Conservation (phyloP, 257 asterid species). For the Primulina eburnea region DNA sequence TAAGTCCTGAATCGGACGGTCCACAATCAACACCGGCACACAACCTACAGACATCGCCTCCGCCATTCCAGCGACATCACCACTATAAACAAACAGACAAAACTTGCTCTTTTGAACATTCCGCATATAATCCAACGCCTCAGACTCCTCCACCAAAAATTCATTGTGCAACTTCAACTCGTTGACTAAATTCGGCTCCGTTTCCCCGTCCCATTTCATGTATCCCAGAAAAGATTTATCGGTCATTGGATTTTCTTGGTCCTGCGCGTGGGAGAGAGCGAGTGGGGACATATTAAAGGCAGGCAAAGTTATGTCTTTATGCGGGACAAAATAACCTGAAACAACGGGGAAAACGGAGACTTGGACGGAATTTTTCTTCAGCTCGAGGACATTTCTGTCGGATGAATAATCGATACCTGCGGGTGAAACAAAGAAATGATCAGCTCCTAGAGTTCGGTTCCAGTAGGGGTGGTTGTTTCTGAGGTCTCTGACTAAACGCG, state of each 20-base stretch:
- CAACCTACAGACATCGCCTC: slow-evolving; percentile 76
- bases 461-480: slow-evolving; percentile 57
- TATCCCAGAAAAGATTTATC: slow-evolving; percentile 41
- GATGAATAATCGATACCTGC: slow-evolving; percentile 68
- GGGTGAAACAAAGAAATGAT: slow-evolving; percentile 68
- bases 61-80: slow-evolving; percentile 44
- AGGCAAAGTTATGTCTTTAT: slow-evolving; percentile 72
- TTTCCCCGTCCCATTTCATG: slow-evolving; percentile 52
- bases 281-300: slow-evolving; percentile 33
- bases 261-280: slow-evolving; percentile 23
- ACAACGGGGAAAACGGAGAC: slow-evolving; percentile 65
- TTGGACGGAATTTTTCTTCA: slow-evolving; percentile 83
- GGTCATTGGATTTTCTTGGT: slow-evolving; percentile 6
- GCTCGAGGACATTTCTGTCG: slow-evolving; percentile 71
- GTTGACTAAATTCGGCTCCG: slow-evolving; percentile 42
- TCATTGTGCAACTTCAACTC: slow-evolving; percentile 46
- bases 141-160: slow-evolving; percentile 47
- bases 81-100: slow-evolving; percentile 55
- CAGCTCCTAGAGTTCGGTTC: slow-evolving; percentile 95
- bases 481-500: slow-evolving; percentile 58
- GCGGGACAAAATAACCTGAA: slow-evolving; percentile 74
- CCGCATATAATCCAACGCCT: slow-evolving; percentile 26
- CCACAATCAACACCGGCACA: slow-evolving; percentile 81
- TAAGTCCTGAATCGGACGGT: slow-evolving; percentile 78
- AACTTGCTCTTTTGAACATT: slow-evolving; percentile 46